Conservation (phyloP, 345 rosid genomes). For the Salix arbutifolia region DNA sequence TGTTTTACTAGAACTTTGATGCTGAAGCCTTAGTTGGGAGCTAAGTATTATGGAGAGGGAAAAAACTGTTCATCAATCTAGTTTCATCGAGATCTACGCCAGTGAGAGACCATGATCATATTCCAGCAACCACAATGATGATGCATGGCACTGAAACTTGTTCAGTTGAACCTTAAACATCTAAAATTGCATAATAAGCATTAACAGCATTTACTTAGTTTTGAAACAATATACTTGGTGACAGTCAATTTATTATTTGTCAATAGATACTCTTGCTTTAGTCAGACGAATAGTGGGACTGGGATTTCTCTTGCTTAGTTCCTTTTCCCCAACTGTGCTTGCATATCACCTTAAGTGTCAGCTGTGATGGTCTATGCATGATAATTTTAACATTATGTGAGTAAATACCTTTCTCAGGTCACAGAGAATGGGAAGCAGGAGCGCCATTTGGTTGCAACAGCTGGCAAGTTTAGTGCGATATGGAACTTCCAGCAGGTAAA, state of each 20-base stretch:
- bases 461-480: conserved; percentile 91
- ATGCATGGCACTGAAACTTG: neutral
- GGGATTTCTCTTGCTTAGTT: too few relatives aligned
- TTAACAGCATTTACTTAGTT: too few relatives aligned
- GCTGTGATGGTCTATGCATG: neutral
- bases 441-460: conserved; percentile 93
- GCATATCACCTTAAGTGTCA: too few relatives aligned
- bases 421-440: conserved; percentile 75
- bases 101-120: neutral
- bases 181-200: neutral
- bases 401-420: conserved; percentile 40
- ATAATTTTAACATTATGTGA: neutral
- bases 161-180: neutral
- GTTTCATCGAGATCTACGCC: neutral
- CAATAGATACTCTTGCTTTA: too few relatives aligned
- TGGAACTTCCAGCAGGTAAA: conserved; percentile 85
- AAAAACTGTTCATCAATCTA: neutral
- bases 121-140: neutral
- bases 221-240: too few relatives aligned
- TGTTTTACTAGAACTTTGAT: neutral
- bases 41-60: neutral
- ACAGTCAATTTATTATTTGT: too few relatives aligned
- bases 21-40: neutral
- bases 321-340: too few relatives aligned
- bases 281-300: too few relatives aligned